Evolutionary conservation across 2,329 filamentous ascomycete genomes (phyloP).

Genomic region (Tolypocladium tundrense): DNA sequence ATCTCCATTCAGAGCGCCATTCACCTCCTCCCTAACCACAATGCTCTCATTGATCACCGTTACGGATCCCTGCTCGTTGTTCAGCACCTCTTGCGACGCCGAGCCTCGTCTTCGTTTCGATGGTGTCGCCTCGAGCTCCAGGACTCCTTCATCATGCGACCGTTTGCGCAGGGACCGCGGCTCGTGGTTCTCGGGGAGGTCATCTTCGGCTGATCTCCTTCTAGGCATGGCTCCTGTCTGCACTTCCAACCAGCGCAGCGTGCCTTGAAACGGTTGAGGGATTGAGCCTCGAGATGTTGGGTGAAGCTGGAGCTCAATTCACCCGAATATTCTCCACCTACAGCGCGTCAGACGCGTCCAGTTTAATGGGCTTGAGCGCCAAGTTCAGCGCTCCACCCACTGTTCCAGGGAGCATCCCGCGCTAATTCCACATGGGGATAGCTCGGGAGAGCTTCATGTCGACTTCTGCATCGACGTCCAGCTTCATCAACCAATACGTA

Average conservation of each 20-base stretch:
- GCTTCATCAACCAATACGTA: background rate
- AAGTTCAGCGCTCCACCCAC: slow-evolving; percentile 1
- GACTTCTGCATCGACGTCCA: background rate
- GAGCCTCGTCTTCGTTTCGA: slow-evolving; percentile 20
- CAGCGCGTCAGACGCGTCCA: slow-evolving; percentile 4
- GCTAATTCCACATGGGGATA: background rate
- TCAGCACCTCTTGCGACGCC: slow-evolving; percentile 1
- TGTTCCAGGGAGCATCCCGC: background rate
- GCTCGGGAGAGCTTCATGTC: background rate
- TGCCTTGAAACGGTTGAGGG: background rate
- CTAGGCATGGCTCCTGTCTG: slow-evolving; percentile 4
- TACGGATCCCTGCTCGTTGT: background rate
- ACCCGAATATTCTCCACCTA: background rate
- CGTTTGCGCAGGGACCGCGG: slow-evolving; percentile 9
- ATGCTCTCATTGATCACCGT: background rate
- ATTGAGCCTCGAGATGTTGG: background rate
- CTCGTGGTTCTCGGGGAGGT: background rate
- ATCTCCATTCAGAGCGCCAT: background rate
- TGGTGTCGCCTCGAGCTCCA: slow-evolving; percentile 17
- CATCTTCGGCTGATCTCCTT: background rate
- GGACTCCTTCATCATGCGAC: slow-evolving; percentile 15
- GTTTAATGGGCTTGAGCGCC: background rate
- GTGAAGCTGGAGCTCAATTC: background rate
- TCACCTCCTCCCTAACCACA: background rate
- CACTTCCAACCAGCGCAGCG: background rate